phyloP scores from a whole-genome alignment of 1,284 basidiomycete genomes.

The Lentinus polychrous region DNA sequence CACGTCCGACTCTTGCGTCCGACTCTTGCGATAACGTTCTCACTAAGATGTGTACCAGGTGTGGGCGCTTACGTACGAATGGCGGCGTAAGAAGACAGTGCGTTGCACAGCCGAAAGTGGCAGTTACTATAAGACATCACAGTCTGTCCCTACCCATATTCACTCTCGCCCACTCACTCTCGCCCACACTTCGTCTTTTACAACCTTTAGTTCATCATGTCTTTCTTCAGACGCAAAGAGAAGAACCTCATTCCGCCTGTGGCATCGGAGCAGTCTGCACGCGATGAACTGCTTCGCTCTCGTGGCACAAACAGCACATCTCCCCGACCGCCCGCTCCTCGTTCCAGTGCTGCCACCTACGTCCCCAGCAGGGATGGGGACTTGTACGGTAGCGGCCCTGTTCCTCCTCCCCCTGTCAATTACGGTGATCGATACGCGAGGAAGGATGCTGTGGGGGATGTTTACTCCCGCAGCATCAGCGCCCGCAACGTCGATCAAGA shows the following conservation, averaged over 20 bases:
- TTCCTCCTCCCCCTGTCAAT: constrained; percentile 23
- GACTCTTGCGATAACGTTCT: no score
- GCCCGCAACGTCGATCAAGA: constrained; percentile 46
- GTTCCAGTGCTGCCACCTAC: constrained; percentile 56
- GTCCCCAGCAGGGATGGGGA: constrained; percentile 62
- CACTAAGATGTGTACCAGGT: no score
- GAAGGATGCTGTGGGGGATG: constrained; percentile 49
- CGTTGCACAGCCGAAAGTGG: constrained; percentile 11
- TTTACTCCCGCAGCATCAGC: constrained; percentile 51
- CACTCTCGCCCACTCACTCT: background rate
- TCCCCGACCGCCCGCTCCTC: constrained; percentile 34
- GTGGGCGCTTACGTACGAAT: background rate
- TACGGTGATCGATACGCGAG: constrained; percentile 42
- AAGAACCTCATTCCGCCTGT: constrained; percentile 68
- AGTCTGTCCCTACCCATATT: background rate
- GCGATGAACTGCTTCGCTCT: constrained; percentile 26
- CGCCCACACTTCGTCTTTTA: no score
- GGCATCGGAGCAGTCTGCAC: constrained; percentile 25
- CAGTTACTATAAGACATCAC: constrained; percentile 4
- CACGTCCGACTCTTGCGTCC: no score
- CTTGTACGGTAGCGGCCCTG: constrained; percentile 27
- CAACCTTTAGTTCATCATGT: constrained; percentile 59
- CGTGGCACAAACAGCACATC: constrained; percentile 32
- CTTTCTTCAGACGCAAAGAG: constrained; percentile 72
- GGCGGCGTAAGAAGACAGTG: background rate